These are phyloP conservation scores for Camellia japonica DNA, from an alignment of 148 eudicot species.

Conservation along the genomic window DNA sequence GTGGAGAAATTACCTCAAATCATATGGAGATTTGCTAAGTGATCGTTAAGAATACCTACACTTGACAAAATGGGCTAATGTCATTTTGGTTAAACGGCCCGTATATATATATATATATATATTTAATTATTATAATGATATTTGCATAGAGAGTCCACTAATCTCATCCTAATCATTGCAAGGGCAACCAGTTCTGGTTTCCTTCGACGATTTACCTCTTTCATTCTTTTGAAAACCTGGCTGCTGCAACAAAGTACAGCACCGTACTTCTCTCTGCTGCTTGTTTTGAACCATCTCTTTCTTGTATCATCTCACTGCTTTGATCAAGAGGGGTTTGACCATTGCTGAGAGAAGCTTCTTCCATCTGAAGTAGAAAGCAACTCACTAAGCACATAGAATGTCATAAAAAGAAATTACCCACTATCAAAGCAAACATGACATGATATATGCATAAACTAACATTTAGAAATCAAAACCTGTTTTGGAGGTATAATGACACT, in stretches of 20 bases:
- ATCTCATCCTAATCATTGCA: too few species aligned
- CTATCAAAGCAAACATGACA: not conserved
- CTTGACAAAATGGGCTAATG: too few species aligned
- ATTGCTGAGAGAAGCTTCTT: slow-evolving; percentile 37
- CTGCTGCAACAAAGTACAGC: accelerated
- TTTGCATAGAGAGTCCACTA: too few species aligned
- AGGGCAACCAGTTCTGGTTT: too few species aligned
- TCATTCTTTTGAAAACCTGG: slow-evolving; percentile 74
- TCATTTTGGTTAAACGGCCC: too few species aligned
- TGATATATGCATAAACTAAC: not conserved
- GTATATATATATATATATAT: too few species aligned
- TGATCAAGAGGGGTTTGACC: slow-evolving; percentile 27
- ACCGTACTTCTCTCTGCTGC: slow-evolving; percentile 26
- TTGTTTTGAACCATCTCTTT: slow-evolving; percentile 28
- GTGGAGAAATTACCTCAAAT: too few species aligned
- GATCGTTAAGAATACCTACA: too few species aligned
- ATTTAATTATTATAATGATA: too few species aligned
- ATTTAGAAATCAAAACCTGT: not conserved
- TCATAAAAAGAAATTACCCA: not conserved
- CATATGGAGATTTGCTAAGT: too few species aligned
- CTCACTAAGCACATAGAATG: not conserved
- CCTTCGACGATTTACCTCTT: slow-evolving; percentile 54
- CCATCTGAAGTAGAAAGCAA: slow-evolving; percentile 33
- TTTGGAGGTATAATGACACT: not conserved
- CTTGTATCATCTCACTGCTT: slow-evolving; percentile 21